Conservation (phyloP, 78 protist species). For the Dictyostelium intermedium region DNA sequence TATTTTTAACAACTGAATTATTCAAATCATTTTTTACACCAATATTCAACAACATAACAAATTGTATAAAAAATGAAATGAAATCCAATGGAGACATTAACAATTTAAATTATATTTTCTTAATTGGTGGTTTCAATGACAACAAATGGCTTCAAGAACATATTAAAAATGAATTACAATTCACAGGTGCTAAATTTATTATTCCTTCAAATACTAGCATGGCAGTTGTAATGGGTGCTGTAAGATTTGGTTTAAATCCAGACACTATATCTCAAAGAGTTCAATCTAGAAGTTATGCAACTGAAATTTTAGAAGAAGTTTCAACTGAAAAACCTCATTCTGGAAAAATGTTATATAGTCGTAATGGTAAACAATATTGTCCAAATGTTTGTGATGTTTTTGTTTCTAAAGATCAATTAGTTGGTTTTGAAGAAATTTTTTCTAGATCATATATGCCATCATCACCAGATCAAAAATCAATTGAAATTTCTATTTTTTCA, state of each 20-base stretch:
- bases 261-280: not conserved
- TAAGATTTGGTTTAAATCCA: conserved; percentile 8
- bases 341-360: not conserved
- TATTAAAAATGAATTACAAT: not conserved
- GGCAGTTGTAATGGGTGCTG: not conserved
- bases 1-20: not conserved
- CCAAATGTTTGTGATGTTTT: not conserved
- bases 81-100: not conserved
- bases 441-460: not conserved
- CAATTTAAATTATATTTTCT: not conserved
- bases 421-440: not conserved
- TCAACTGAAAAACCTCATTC: not conserved
- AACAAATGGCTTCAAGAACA: not conserved
- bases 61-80: not conserved
- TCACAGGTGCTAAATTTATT: conserved; percentile 3
- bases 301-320: not conserved
- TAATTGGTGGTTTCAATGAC: conserved; percentile 25
- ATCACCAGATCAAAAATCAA: not conserved
- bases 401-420: not conserved
- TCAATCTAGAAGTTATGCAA: not conserved
- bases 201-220: not conserved
- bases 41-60: not conserved
- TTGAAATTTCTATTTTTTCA: not conserved
- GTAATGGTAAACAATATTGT: not conserved
- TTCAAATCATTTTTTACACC: not conserved